These are phyloP conservation scores for Tubosaeta brunneosetosa DNA, from an alignment of 768 basidiomycete species.

Conservation along the genomic window DNA sequence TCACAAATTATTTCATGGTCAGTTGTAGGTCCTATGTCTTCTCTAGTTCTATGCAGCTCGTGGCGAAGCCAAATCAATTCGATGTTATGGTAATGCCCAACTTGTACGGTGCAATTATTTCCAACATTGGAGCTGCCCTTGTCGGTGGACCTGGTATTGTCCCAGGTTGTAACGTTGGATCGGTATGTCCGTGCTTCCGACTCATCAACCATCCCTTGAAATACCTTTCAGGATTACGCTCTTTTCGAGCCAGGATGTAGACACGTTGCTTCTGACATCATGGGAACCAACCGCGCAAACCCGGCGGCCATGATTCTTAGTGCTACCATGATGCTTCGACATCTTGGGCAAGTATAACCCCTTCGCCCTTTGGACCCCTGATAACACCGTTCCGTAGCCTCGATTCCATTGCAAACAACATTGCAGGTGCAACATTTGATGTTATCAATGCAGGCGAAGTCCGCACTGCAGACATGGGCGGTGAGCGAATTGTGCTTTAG, in stretches of 20 bases:
- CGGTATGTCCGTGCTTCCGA: slow-evolving; percentile 43
- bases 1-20: neutral
- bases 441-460: slow-evolving; percentile 87
- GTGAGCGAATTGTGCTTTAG: slow-evolving; percentile 41
- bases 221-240: slow-evolving; percentile 71
- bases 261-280: slow-evolving; percentile 92
- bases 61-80: slow-evolving; percentile 92
- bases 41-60: slow-evolving; percentile 95
- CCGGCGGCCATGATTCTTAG: slow-evolving; percentile 97
- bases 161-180: slow-evolving; percentile 96
- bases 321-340: slow-evolving; percentile 96
- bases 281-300: slow-evolving; percentile 94
- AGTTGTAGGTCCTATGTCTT: neutral
- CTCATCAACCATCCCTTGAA: neutral
- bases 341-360: slow-evolving; percentile 67
- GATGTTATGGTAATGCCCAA: slow-evolving; percentile 99
- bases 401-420: slow-evolving; percentile 88
- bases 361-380: slow-evolving; percentile 13
- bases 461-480: slow-evolving; percentile 93
- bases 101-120: slow-evolving; percentile 94
- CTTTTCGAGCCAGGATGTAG: slow-evolving; percentile 98
- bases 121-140: slow-evolving; percentile 97
- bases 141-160: slow-evolving; percentile 98
- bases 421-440: slow-evolving; percentile 88
- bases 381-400: slow-evolving; percentile 46